Conservation (phyloP, 495 filamentous ascomycete species). For the Chaetomidium leptoderma region DNA sequence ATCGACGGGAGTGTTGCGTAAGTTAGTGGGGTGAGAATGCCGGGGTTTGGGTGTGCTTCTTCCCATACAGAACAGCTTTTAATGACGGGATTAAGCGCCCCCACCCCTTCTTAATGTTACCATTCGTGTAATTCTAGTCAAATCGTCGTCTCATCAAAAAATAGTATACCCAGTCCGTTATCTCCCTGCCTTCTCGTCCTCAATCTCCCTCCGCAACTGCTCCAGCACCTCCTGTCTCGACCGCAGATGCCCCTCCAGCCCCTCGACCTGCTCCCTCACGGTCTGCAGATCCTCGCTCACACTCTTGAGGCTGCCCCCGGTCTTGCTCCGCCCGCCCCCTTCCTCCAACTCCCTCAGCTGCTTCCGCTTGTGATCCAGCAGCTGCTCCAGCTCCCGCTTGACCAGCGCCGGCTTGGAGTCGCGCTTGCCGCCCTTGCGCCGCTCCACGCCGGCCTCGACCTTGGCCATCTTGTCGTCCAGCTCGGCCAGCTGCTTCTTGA, state of each 20-base stretch:
- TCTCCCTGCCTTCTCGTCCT: slow-evolving; percentile 56
- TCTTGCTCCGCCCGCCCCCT: slow-evolving; percentile 63
- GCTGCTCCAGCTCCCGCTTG: slow-evolving; percentile 86
- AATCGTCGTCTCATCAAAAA: neutral
- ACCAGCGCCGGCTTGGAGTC: slow-evolving; percentile 76
- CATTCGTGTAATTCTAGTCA: neutral
- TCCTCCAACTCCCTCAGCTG: slow-evolving; percentile 68
- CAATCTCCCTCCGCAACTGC: slow-evolving; percentile 55
- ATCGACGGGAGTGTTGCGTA: slow-evolving; percentile 39
- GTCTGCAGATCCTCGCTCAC: slow-evolving; percentile 66
- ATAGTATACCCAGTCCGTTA: slow-evolving; percentile 14
- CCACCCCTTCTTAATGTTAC: slow-evolving; percentile 4
- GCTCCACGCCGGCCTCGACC: slow-evolving; percentile 56
- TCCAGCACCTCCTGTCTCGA: slow-evolving; percentile 55
- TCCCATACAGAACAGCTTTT: neutral
- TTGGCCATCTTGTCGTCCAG: slow-evolving; percentile 77
- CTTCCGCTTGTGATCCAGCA: slow-evolving; percentile 74
- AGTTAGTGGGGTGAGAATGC: neutral
- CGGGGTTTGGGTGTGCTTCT: neutral
- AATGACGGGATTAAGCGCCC: neutral
- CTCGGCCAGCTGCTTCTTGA: slow-evolving; percentile 86
- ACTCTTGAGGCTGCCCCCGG: slow-evolving; percentile 55
- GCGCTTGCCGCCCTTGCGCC: slow-evolving; percentile 44
- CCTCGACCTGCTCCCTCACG: slow-evolving; percentile 71
- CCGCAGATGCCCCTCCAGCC: slow-evolving; percentile 61